These are phyloP conservation scores for Exophiala spinifera DNA, from an alignment of 2,329 filamentous ascomycete species.

Conservation along the genomic window DNA sequence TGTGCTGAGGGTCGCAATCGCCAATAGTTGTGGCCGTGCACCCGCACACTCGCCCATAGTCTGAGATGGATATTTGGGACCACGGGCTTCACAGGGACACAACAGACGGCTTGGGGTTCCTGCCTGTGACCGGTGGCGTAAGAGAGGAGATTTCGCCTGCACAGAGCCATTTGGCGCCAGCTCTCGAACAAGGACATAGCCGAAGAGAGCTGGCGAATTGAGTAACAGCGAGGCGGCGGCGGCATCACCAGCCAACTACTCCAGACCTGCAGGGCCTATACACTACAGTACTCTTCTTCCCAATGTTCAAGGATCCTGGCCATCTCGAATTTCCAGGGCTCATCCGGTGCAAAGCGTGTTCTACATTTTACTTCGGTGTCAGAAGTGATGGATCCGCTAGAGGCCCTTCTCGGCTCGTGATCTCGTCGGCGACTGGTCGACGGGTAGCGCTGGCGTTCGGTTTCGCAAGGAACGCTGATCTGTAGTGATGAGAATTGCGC, in stretches of 20 bases:
- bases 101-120: conserved; percentile 8
- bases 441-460: conserved; percentile 23
- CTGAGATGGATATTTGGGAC: neutral
- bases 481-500: conserved; percentile 30
- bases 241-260: conserved; percentile 7
- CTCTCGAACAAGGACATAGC: conserved; percentile 5
- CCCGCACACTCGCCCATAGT: conserved; percentile 1
- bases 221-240: conserved; percentile 3
- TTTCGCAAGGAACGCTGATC: conserved; percentile 30
- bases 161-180: neutral
- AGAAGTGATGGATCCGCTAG: neutral
- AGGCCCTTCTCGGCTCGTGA: neutral
- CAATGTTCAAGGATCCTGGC: neutral
- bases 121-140: neutral
- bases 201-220: conserved; percentile 8
- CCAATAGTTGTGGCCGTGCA: conserved; percentile 15
- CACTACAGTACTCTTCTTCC: conserved; percentile 5
- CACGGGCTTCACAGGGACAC: conserved; percentile 3
- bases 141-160: conserved; percentile 9
- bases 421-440: conserved; percentile 13
- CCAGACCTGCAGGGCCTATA: no score
- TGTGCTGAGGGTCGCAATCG: conserved; percentile 17
- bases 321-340: neutral
- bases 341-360: neutral
- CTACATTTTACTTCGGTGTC: neutral